Evolutionary conservation across 2,329 filamentous ascomycete genomes (phyloP).

Genomic region (Colletotrichum eremochloae): DNA sequence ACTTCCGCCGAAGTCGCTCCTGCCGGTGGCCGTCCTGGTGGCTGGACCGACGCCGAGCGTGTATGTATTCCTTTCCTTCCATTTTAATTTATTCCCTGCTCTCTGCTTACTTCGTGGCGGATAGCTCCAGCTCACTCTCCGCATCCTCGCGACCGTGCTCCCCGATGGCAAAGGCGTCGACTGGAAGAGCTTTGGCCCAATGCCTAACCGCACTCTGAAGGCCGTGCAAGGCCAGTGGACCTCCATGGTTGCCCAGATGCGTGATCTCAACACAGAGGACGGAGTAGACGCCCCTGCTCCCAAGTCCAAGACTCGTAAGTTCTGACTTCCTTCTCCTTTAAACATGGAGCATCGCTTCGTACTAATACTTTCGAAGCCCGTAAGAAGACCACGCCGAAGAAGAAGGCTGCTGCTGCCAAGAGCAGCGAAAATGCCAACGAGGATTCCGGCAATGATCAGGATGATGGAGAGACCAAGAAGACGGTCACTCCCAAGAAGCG

Average conservation of each 20-base stretch:
- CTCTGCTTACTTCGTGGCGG: background rate
- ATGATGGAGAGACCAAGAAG: conserved; percentile 16
- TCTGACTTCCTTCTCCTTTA: background rate
- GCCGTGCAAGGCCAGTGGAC: conserved; percentile 55
- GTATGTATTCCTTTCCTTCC: conserved; percentile 41
- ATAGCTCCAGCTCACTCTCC: conserved; percentile 54
- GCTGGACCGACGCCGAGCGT: conserved; percentile 56
- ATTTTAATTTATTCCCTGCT: background rate
- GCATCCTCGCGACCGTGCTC: conserved; percentile 52
- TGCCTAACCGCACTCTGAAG: conserved; percentile 56
- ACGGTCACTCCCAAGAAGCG: conserved; percentile 26
- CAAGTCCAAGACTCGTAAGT: conserved; percentile 36
- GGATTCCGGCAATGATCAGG: conserved; percentile 8
- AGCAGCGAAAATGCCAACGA: conserved; percentile 16
- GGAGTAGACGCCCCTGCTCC: conserved; percentile 21
- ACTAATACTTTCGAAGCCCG: conserved; percentile 5
- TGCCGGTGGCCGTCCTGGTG: conserved; percentile 15
- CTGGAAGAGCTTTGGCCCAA: conserved; percentile 50
- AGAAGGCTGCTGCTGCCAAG: background rate
- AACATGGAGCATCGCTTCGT: background rate
- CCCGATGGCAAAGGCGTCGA: conserved; percentile 50
- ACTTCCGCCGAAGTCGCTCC: conserved; percentile 44
- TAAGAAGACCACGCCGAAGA: conserved; percentile 47
- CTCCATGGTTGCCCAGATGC: conserved; percentile 52
- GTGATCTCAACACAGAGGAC: conserved; percentile 50